phyloP scores from a whole-genome alignment of 2,329 filamentous ascomycete genomes.

The Xylaria polymorpha region DNA sequence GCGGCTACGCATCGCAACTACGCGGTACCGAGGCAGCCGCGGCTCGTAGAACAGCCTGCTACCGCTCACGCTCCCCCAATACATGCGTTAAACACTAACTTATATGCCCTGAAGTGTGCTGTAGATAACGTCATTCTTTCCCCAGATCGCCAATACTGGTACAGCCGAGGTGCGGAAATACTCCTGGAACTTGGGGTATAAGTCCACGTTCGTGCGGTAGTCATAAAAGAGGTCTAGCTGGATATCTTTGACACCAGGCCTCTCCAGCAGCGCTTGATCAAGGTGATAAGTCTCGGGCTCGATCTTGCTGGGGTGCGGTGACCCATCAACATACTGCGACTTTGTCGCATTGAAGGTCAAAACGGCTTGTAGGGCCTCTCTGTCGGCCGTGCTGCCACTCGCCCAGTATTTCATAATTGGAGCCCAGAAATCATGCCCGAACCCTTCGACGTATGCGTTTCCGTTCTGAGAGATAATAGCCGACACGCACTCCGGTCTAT shows the following conservation, averaged over 20 bases:
- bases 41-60: too few relatives aligned
- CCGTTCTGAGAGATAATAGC: constrained; percentile 2
- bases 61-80: too few relatives aligned
- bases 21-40: too few relatives aligned
- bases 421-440: not conserved
- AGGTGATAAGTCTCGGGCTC: constrained; percentile 10
- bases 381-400: not conserved
- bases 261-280: constrained; percentile 5
- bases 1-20: too few relatives aligned
- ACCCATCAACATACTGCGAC: constrained; percentile 4
- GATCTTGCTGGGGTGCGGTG: not conserved
- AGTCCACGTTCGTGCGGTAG: constrained; percentile 1
- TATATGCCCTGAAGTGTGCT: too few relatives aligned
- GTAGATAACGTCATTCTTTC: constrained; percentile 4
- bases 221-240: constrained; percentile 6
- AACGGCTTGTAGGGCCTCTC: not conserved
- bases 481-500: not conserved
- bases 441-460: constrained; percentile 2
- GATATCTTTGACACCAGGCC: not conserved
- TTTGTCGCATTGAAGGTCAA: not conserved
- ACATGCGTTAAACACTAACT: too few relatives aligned
- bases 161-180: not conserved
- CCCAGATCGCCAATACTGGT: constrained; percentile 1
- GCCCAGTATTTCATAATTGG: constrained; percentile 5
- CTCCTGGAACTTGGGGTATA: constrained; percentile 5